Evolutionary conservation across 176 grass and related monocot species (phyloP).

Genomic region (Rhynchospora tenuis): DNA sequence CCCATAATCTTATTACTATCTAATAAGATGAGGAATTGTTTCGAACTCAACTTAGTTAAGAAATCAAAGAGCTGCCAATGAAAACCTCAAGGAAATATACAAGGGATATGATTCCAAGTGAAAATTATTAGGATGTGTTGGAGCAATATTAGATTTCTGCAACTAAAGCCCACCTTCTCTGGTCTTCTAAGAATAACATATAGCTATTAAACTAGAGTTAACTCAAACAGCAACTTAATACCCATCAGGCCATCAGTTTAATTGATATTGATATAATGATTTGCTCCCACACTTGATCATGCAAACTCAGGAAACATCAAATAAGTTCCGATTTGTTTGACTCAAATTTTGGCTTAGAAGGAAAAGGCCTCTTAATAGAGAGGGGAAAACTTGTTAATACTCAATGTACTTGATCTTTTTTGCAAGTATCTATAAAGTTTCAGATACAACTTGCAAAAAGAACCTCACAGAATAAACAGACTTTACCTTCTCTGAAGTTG

Average conservation of each 20-base stretch:
- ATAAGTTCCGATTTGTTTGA: background rate
- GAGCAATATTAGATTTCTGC: background rate
- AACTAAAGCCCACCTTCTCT: background rate
- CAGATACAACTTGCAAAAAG: background rate
- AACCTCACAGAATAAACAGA: background rate
- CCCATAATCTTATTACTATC: too few relatives aligned
- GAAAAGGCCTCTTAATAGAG: background rate
- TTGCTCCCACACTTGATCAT: background rate
- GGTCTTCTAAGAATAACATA: background rate
- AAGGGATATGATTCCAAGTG: background rate
- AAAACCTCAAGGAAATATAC: background rate
- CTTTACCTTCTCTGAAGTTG: conserved; percentile 82
- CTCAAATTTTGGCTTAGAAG: background rate
- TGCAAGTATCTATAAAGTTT: background rate
- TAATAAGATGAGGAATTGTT: background rate
- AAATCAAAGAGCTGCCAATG: background rate
- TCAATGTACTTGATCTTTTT: background rate
- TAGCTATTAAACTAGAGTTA: background rate
- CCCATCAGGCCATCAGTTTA: background rate
- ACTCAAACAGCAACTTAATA: background rate
- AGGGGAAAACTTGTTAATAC: background rate
- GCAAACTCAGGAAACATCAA: background rate
- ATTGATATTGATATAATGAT: background rate
- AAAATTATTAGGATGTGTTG: background rate
- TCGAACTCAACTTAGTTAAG: background rate